Evolutionary conservation across 768 basidiomycete genomes (phyloP), one percentile per base, ranked within the genome.

Genomic region (Tephrocybe sp.): DNA sequence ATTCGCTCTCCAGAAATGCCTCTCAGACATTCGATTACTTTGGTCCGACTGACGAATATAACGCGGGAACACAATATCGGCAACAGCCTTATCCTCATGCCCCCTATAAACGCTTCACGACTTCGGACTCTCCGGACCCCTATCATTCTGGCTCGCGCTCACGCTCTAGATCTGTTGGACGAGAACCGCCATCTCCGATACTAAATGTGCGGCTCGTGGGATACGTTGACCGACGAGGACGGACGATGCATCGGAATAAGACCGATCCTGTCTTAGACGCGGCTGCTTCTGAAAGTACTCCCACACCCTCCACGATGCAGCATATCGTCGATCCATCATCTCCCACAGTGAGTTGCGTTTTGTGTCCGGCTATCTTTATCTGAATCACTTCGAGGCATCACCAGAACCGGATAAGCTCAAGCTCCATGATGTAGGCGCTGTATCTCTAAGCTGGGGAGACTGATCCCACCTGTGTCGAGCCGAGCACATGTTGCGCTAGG

Each of bases 141-240:
- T 60, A 51, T 35, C 27, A 49, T 11, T 3, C 22, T 22, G 13
- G 51, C 26, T 31, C 53, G 13, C 36, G 15, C 18, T 43, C 49
- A 34, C 12, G 60, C 54, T 18, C 63, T 59, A 37, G 54, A 32
- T 44, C 37, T 25, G 9, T 25, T 11, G 53, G 47, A 34, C 37
- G 50, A 11, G 24, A 49, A 13, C 24, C 24, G 19, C 32, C 65
- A 11, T 61, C 62, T 4, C 63, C 64, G 1, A 64, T 68, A 16
- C 48, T 71, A 16, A 68, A 68, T 34, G 58, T 70, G 4, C 58
- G 65, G 26, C 51, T 69, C 7, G 69, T 71, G 21, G 64, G 62
- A 3, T 61, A 60, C 46, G 7, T 62, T 59, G 21, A 57, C 51
- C 37, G 50, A 21, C 56, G 56, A 19, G 58, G 57, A 24, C 55